These are phyloP conservation scores for Leccinum longicurvipes DNA, from an alignment of 768 basidiomycete species.

Conservation along the genomic window DNA sequence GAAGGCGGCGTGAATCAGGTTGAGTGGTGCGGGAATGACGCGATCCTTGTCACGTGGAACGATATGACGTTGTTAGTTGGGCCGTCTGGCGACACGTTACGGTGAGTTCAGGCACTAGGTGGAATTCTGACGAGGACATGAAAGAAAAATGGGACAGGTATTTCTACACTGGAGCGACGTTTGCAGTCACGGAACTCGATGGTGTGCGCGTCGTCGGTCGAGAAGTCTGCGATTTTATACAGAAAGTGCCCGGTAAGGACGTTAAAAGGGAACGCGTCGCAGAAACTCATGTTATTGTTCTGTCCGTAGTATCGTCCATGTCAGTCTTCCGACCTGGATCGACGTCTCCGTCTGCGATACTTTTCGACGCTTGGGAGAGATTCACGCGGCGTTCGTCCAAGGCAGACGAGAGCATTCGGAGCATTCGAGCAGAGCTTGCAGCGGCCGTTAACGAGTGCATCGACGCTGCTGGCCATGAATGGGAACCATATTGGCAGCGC, in stretches of 20 bases:
- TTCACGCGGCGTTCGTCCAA: slow-evolving; percentile 83
- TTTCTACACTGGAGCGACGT: slow-evolving; percentile 69
- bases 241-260: slow-evolving; percentile 84
- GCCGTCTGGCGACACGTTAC: slow-evolving; percentile 82
- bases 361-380: slow-evolving; percentile 90
- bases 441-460: slow-evolving; percentile 89
- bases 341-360: slow-evolving; percentile 83
- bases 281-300: background rate
- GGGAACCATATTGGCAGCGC: slow-evolving; percentile 88
- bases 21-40: slow-evolving; percentile 97
- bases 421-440: slow-evolving; percentile 81
- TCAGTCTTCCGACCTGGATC: slow-evolving; percentile 93
- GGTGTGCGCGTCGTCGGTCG: slow-evolving; percentile 82
- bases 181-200: slow-evolving; percentile 84
- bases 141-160: slow-evolving; percentile 50
- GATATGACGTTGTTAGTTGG: slow-evolving; percentile 80
- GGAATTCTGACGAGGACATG: background rate
- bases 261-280: background rate
- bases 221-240: slow-evolving; percentile 81
- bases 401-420: slow-evolving; percentile 89
- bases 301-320: slow-evolving; percentile 60
- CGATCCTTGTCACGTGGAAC: slow-evolving; percentile 84
- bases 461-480: slow-evolving; percentile 90
- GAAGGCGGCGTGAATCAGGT: slow-evolving; percentile 65
- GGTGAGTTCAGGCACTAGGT: slow-evolving; percentile 45